Base-by-base conservation (phyloP, 2,329 filamentous ascomycete genomes). In the Beauveria medogensis region DNA sequence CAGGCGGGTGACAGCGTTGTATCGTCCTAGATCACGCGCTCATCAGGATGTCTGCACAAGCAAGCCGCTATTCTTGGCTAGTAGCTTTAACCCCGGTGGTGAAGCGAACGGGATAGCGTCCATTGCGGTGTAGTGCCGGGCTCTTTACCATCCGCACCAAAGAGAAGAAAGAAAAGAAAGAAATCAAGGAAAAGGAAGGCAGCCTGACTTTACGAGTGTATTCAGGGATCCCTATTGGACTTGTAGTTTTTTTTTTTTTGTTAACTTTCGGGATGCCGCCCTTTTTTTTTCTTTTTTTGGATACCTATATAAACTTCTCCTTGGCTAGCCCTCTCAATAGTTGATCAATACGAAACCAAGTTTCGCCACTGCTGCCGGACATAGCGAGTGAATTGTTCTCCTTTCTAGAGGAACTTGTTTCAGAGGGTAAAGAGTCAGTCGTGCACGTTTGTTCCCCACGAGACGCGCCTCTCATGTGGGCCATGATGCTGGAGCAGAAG, bases 301-400 rank as follows among this genome's bases (percentile, higher is more conserved):
- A 58, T 41, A 53, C 44, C 48, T 26, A 41, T n/a, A 47, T 54
- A 59, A 34, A 37, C 50, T 54, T 61, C 53, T 61, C 59, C 34
- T 61, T 61, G 59, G 59, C 52, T 51, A 61, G 53, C 56, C 30
- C 41, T 47, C 40, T 56, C 3, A 37, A 37, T 16, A 52, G 30
- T 61, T 51, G 52, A 61, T 56, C 53, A 61, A 51, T 56, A 52
- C 59, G 59, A 61, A 56, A 61, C 53, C 20, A 50, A 47, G 53
- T 56, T 56, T 61, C 53, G 37, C 52, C 53, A 61, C 12, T 20
- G 4, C 47, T 3, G 9, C 41, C 28, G 10, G 40, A 5, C 3
- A 12, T 37, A 1, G 3, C 26, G 18, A 34, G 12, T 24, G 18
- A 48, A 20, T 24, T 54, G 51, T 12, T 55, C 5, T 1, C 14